Conservation (phyloP, 768 basidiomycete species). For the Coprinopsis cinerea region DNA sequence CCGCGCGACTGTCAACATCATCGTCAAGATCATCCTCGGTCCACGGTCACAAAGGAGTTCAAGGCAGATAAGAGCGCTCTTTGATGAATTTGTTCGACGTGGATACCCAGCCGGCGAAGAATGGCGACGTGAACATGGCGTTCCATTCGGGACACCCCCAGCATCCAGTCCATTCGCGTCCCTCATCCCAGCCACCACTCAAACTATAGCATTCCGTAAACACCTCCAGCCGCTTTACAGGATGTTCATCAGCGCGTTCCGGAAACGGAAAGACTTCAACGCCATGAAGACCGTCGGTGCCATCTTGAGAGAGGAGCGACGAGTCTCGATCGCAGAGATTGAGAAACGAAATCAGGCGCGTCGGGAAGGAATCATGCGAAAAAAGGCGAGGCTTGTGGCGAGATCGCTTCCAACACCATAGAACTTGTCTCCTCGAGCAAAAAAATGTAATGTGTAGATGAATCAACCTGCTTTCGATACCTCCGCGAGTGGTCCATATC, state of each 20-base stretch:
- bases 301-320: slow-evolving; percentile 46
- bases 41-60: slow-evolving; percentile 43
- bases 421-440: background rate
- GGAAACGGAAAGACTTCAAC: slow-evolving; percentile 43
- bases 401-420: background rate
- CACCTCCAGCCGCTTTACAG: slow-evolving; percentile 68
- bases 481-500: no score
- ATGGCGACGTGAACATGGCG: slow-evolving; percentile 23
- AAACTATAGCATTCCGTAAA: slow-evolving; percentile 43
- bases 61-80: slow-evolving; percentile 44
- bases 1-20: slow-evolving; percentile 63
- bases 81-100: slow-evolving; percentile 53
- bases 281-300: slow-evolving; percentile 50
- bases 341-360: slow-evolving; percentile 27
- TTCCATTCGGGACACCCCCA: slow-evolving; percentile 37
- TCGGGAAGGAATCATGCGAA: slow-evolving; percentile 26
- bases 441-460: no score
- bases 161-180: background rate
- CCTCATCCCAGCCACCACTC: slow-evolving; percentile 32
- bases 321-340: slow-evolving; percentile 20
- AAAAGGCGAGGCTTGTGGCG: slow-evolving; percentile 15
- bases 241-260: slow-evolving; percentile 67
- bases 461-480: no score
- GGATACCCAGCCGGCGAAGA: slow-evolving; percentile 48
- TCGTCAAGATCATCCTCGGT: slow-evolving; percentile 53